Evolutionary conservation across 176 grass and related monocot species (phyloP), one percentile per base, ranked within the genome.

Genomic region (Puccinellia tenuiflora): DNA sequence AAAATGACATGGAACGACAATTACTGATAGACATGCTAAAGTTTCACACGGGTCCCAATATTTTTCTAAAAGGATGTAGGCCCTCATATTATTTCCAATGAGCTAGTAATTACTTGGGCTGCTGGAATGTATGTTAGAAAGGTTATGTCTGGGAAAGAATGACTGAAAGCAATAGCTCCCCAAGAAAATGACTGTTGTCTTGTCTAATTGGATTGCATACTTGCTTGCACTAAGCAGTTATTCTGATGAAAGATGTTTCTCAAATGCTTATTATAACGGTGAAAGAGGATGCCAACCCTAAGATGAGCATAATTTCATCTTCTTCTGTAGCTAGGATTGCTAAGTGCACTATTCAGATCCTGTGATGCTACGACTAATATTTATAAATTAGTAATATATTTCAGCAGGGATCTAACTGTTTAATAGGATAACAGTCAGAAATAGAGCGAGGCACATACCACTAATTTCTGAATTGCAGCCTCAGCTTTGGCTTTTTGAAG

Each of bases 401-500:
- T 45, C 6, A 50, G 15, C 3, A 50, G 8, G 43, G 24, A 9
- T 73, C 70, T 20, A 50, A 30, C 43, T 73, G 15, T 16, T 50
- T 74, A 30, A 74, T 48, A 5, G 26, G 17, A 18, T 67, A 78
- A 86, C 1, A 18, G 17, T 74, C 69, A 65, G 3, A 85, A 79
- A 26, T 48, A 74, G 56, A 69, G 66, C 1, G 8, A 87, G 69
- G 46, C 40, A 90, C 72, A 84, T 86, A 98, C 96, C 91, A 86
- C 92, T 78, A 98, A 57, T 76, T 98, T 96, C 62, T 94, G 84
- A 86, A 96, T 98, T 67, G 93, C 88, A 64, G 91, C 89, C 79
- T 96, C 93, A 80, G 93, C 91, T 90, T 96, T 90, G 77, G 86
- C 85, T 29, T 98, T 96, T 81, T 98, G 93, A 83, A 96, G 84